Evolutionary conservation across 306 rosid species (phyloP).

Genomic region (Benincasa hispida): DNA sequence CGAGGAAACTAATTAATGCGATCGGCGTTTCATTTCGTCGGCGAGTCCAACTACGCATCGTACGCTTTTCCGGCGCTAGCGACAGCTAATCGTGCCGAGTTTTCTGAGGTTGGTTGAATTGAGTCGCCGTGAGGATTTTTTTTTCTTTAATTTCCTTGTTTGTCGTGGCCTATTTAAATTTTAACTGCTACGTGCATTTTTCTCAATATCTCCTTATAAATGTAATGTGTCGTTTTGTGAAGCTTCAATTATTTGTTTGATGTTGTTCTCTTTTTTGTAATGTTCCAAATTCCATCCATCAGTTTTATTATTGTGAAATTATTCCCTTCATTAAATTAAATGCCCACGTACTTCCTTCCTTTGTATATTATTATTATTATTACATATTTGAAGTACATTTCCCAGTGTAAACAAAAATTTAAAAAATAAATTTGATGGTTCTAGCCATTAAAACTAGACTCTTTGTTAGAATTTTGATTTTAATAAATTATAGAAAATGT

Average conservation of each 20-base stretch:
- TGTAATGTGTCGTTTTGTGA: background rate
- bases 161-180: background rate
- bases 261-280: background rate
- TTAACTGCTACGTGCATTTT: background rate
- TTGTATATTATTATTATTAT: background rate
- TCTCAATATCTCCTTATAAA: background rate
- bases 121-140: background rate
- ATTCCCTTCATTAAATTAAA: background rate
- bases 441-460: too few relatives aligned
- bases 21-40: background rate
- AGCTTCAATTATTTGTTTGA: background rate
- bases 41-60: background rate
- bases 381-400: too few relatives aligned
- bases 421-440: too few relatives aligned
- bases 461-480: too few relatives aligned
- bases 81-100: slow-evolving; percentile 2
- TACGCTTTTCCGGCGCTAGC: slow-evolving; percentile 4
- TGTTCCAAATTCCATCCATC: background rate
- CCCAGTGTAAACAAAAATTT: too few relatives aligned
- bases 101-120: background rate
- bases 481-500: too few relatives aligned
- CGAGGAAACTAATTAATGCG: slow-evolving; percentile 4
- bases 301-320: background rate
- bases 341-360: background rate
- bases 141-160: background rate